Evolutionary conservation across 2,329 filamentous ascomycete species (phyloP).

Genomic region (Neopestalotiopsis rosae): DNA sequence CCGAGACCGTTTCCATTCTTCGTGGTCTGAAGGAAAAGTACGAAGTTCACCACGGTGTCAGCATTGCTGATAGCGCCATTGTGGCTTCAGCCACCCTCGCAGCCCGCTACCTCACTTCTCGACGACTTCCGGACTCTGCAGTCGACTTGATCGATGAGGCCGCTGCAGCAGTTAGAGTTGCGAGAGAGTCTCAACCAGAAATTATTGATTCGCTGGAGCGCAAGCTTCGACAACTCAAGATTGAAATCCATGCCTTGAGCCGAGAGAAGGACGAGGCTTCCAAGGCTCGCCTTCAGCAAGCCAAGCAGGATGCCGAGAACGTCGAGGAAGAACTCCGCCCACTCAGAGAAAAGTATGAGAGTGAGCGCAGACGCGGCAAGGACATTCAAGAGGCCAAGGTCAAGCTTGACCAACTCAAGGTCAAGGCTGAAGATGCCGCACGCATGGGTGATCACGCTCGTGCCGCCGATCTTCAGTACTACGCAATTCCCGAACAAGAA

Average conservation of each 20-base stretch:
- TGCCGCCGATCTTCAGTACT: slow-evolving; percentile 94
- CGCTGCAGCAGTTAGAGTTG: slow-evolving; percentile 93
- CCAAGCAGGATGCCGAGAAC: slow-evolving; percentile 90
- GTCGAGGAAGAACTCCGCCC: slow-evolving; percentile 92
- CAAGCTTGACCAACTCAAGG: slow-evolving; percentile 89
- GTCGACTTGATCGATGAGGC: slow-evolving; percentile 97
- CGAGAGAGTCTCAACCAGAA: slow-evolving; percentile 94
- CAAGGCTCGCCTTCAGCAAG: slow-evolving; percentile 78
- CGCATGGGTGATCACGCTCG: slow-evolving; percentile 83
- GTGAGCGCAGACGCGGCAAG: slow-evolving; percentile 87
- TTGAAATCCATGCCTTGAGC: slow-evolving; percentile 94
- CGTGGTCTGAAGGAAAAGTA: slow-evolving; percentile 98
- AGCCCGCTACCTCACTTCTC: slow-evolving; percentile 88
- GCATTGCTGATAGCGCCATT: slow-evolving; percentile 91
- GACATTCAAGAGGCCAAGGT: slow-evolving; percentile 94
- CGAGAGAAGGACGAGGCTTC: slow-evolving; percentile 96
- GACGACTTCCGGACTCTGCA: slow-evolving; percentile 92
- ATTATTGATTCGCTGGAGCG: slow-evolving; percentile 94
- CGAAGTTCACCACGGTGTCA: slow-evolving; percentile 97
- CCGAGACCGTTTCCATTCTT: slow-evolving; percentile 96
- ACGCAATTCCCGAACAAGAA: slow-evolving; percentile 93
- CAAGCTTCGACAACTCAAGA: slow-evolving; percentile 87
- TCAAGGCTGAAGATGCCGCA: slow-evolving; percentile 93
- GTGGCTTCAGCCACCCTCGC: slow-evolving; percentile 91
- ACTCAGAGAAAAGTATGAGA: slow-evolving; percentile 93